Evolutionary conservation across 2,329 filamentous ascomycete species (phyloP).

Genomic region (Trichoderma sp.): DNA sequence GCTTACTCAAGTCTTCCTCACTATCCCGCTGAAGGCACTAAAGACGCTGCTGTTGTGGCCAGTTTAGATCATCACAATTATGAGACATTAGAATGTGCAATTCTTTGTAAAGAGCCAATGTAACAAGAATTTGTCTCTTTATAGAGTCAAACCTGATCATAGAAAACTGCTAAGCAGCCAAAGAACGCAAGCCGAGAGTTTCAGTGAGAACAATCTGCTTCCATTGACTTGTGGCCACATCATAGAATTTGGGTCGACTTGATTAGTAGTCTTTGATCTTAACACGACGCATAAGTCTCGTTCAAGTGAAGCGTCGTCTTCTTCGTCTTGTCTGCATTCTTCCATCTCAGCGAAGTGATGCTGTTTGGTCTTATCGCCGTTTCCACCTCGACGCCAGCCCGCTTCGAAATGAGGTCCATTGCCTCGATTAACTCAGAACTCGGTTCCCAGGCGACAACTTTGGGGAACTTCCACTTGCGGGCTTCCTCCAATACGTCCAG

Average conservation of each 20-base stretch:
- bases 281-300: background rate
- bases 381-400: background rate
- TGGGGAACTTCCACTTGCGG: background rate
- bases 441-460: background rate
- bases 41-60: background rate
- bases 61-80: background rate
- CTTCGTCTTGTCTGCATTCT: background rate
- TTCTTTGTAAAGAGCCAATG: background rate
- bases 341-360: constrained; percentile 5
- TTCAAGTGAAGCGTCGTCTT: constrained; percentile 14
- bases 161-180: too few species aligned
- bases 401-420: background rate
- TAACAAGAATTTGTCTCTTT: background rate
- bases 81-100: accelerated
- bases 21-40: too few species aligned
- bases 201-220: background rate
- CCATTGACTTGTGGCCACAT: background rate
- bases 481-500: constrained; percentile 14
- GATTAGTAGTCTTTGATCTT: background rate
- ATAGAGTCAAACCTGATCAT: too few species aligned
- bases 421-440: background rate
- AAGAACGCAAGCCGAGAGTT: too few species aligned
- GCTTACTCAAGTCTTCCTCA: background rate
- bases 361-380: background rate
- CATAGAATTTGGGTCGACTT: background rate